These are phyloP conservation scores for Cladosporium velox DNA, from an alignment of 2,329 filamentous ascomycete genomes.

Conservation along the genomic window DNA sequence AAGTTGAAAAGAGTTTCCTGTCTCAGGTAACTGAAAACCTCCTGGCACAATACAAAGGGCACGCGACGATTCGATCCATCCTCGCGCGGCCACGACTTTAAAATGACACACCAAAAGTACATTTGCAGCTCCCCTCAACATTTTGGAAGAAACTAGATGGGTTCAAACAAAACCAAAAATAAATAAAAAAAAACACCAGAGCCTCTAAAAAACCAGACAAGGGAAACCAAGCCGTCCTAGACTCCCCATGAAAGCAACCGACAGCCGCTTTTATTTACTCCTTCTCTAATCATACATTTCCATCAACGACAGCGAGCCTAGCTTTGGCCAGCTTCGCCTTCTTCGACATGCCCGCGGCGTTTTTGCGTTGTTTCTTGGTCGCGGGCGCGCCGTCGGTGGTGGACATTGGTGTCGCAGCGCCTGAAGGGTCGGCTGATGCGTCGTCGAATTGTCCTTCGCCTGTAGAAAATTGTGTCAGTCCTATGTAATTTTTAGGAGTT, in stretches of 20 bases:
- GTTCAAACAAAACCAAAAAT: background rate
- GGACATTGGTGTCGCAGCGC: conserved; percentile 75
- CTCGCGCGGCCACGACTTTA: no score
- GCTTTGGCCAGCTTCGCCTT: conserved; percentile 56
- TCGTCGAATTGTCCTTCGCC: conserved; percentile 98
- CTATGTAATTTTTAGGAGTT: no score
- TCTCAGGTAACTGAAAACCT: no score
- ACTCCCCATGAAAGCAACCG: background rate
- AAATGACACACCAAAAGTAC: background rate
- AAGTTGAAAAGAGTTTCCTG: no score
- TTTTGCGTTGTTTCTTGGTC: conserved; percentile 59
- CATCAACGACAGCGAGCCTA: conserved; percentile 52
- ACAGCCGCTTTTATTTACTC: background rate
- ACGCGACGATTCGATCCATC: no score
- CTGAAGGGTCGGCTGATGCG: conserved; percentile 80
- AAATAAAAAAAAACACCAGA: background rate
- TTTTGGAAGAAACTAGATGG: background rate
- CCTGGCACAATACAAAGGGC: no score
- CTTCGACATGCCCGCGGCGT: conserved; percentile 44
- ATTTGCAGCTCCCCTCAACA: no score
- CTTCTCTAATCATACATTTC: conserved; percentile 32
- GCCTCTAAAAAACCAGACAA: background rate
- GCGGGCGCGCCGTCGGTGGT: conserved; percentile 41
- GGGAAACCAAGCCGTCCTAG: background rate
- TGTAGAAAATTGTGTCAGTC: conserved; percentile 42